Percentiles rank a stretch among this genome's conserved stretches.
Conservation (phyloP, 768 basidiomycete species). For the Hysterangium stoloniferum region DNA sequence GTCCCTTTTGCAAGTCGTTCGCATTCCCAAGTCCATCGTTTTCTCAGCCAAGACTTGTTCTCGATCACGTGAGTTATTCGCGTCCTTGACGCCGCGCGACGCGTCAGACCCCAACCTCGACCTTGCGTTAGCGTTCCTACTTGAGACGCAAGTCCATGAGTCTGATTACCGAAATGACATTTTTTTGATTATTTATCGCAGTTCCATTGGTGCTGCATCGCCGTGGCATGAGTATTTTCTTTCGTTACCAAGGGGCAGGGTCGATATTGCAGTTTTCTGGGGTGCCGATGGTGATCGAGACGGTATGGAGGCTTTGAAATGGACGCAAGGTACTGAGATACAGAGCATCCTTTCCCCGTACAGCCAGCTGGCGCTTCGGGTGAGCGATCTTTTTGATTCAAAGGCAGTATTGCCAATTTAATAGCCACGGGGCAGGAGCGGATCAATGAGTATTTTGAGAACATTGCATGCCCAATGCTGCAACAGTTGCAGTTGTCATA, state of each 20-base stretch:
- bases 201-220: slow-evolving; percentile 41
- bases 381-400: neutral
- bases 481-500: slow-evolving; percentile 4
- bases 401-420: neutral
- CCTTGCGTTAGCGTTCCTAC: slow-evolving; percentile 55
- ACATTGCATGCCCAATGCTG: slow-evolving; percentile 6
- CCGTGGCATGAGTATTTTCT: slow-evolving; percentile 62
- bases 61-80: slow-evolving; percentile 35
- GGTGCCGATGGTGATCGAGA: slow-evolving; percentile 14
- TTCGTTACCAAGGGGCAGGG: slow-evolving; percentile 43
- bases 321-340: slow-evolving; percentile 10
- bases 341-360: slow-evolving; percentile 3
- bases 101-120: slow-evolving; percentile 52
- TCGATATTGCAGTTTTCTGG: slow-evolving; percentile 64
- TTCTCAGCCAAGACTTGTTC: slow-evolving; percentile 54
- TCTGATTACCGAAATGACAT: no score
- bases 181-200: slow-evolving; percentile 21
- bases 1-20: slow-evolving; percentile 53
- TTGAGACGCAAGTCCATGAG: slow-evolving; percentile 47
- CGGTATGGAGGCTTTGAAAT: slow-evolving; percentile 1
- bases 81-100: slow-evolving; percentile 34
- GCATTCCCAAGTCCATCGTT: slow-evolving; percentile 54
- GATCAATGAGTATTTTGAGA: slow-evolving; percentile 6
- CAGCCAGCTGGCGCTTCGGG: neutral
- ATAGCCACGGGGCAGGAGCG: neutral